Evolutionary conservation across 78 protist species (phyloP), one percentile per base, ranked within the genome.

Genomic region (Capsaspora owczarzaki): DNA sequence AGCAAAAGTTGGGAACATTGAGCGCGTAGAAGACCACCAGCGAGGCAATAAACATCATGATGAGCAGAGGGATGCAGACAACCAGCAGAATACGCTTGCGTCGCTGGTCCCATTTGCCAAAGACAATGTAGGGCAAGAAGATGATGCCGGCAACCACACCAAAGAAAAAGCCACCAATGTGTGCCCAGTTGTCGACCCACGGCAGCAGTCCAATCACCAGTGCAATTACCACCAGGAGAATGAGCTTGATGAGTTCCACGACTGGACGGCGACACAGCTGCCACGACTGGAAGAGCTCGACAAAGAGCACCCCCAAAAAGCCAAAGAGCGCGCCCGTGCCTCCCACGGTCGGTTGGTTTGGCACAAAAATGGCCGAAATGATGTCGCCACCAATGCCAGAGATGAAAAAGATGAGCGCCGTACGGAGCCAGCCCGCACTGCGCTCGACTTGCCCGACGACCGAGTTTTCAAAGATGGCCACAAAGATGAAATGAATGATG

Each of bases 91-190:
- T 2, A 31, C 70, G 46, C 77, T 84, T 84, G 35, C 87, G 77
- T 1, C 61, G 66, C 1, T 25, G 22, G 56, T 75, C 81, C 82
- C 83, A 77, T 20, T 75, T 43, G 53, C 87, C 83, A 49, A 84
- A 84, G 74, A 70, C 78, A 22, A 84, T 44, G 78, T 84, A 78
- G n/a, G 87, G 87, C 44, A 84, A 1, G 40, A 84, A 84, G 40
- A 84, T 33, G 12, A 84, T n/a, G 69, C 76, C 82, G 2, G 79
- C 40, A 0, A 66, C 35, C 3, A 84, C 3, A 23, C 87, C 83
- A 31, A 41, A 10, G 41, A 44, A 1, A 29, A 74, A 70, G 40
- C 71, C 72, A 8, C 77, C 80, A 27, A 83, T 20, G 79, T 83
- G 86, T 2, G 81, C 74, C 4, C 8, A 83, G 82, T 83, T 83